Evolutionary conservation across 176 grass and related monocot genomes (phyloP), one percentile per base, ranked within the genome.

Genomic region (Guadua angustifolia): DNA sequence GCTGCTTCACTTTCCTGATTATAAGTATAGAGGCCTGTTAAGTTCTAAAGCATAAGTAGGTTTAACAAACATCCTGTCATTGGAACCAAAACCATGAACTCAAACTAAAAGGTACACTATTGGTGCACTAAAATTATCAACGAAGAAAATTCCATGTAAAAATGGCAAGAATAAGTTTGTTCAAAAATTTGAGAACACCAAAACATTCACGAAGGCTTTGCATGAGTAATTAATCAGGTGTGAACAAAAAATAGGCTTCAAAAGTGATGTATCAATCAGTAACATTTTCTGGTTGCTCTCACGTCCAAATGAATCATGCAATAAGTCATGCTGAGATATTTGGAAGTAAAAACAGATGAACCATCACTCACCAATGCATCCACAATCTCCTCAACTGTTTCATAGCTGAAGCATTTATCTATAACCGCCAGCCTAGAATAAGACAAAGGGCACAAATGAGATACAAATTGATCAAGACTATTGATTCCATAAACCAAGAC

Each of bases 341-440:
- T 43, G 1, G 1, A 40, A 72, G 1, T 65, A 85, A 82, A 84
- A 71, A 2, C 52, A 60, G 51, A 10, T 39, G 58, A 79, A 78
- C 53, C 47, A 60, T 83, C 9, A 78, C 84, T 94, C 79, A 95
- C 96, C 93, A 98, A 64, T 50, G 93, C 83, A 86, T 99, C 93
- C 35, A 95, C 77, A 38, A 99, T 99, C 74, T 95, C 96, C 76
- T 98, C 93, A 74, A 95, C 87, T 51, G 96, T 94, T 51, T 95
- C 93, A 78, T 77, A 81, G 73, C 93, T 74, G 82, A 98, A 98
- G 84, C 96, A 98, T 79, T 88, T 93, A 85, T 98, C 93, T 83
- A 98, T 98, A 21, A 91, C 87, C 47, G 88, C 93, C 84, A 98
- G 63, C 84, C 96, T 98, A 73, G 14, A 17, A 66, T 75, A 81